phyloP scores from a whole-genome alignment of 495 filamentous ascomycete species.

The Penicillium parvum region DNA sequence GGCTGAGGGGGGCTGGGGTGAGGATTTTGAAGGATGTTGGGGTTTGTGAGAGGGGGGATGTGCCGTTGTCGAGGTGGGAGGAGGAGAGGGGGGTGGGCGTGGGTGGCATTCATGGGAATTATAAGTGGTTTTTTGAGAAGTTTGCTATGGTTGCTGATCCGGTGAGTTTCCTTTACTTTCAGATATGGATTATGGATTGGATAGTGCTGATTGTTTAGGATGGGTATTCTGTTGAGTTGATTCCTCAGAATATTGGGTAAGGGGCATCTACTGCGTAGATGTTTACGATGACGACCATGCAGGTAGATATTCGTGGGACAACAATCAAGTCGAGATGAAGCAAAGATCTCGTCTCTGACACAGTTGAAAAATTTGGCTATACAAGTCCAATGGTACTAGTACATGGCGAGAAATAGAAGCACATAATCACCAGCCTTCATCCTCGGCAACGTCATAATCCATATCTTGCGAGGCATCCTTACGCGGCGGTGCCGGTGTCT shows the following conservation, averaged over 20 bases:
- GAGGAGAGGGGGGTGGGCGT: slow-evolving; percentile 27
- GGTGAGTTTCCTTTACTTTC: slow-evolving; percentile 21
- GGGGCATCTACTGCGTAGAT: not conserved
- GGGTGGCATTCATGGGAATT: slow-evolving; percentile 34
- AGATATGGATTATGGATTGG: not conserved
- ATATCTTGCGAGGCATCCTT: slow-evolving; percentile 27
- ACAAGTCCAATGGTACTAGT: slow-evolving; percentile 9
- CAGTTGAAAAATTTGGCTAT: no score
- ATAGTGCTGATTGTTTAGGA: slow-evolving; percentile 11
- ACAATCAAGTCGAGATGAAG: no score
- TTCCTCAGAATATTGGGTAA: slow-evolving; percentile 21
- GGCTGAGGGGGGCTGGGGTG: slow-evolving; percentile 29
- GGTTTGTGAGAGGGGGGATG: slow-evolving; percentile 21
- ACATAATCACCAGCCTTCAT: slow-evolving; percentile 41
- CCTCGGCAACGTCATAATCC: slow-evolving; percentile 53
- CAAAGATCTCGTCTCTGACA: no score
- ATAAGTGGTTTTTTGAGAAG: slow-evolving; percentile 34
- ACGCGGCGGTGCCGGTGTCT: slow-evolving; percentile 14
- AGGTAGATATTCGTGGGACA: not conserved
- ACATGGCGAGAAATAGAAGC: not conserved
- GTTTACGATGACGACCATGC: not conserved
- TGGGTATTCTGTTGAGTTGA: slow-evolving; percentile 27
- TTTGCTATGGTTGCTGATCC: slow-evolving; percentile 40
- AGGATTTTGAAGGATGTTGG: slow-evolving; percentile 36
- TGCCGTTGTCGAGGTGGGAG: slow-evolving; percentile 39